A percentile compares a stretch with the other conserved stretches of the same genome.
Conservation (phyloP, 2,329 filamentous ascomycete genomes). For the Epichloe hybrida region DNA sequence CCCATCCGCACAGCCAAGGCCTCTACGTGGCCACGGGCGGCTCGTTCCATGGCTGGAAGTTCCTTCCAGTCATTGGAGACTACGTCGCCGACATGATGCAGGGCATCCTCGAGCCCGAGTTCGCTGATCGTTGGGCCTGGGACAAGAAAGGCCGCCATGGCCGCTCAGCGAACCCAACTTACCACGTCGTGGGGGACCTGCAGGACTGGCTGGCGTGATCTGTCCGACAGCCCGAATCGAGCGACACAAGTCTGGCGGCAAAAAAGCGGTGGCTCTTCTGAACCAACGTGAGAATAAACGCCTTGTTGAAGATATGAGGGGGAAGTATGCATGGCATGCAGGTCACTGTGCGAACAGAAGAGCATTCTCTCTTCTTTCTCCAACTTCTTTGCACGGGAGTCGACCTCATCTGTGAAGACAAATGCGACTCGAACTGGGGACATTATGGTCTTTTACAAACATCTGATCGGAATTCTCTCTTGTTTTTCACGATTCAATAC, state of each 20-base stretch:
- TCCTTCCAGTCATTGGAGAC: slow-evolving; percentile 47
- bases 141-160: slow-evolving; percentile 27
- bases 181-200: slow-evolving; percentile 27
- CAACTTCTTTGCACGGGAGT: neutral
- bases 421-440: too few species aligned
- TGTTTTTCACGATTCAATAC: too few species aligned
- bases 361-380: neutral
- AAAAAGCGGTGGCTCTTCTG: too few species aligned
- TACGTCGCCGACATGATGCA: slow-evolving; percentile 40
- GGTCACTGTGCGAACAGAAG: neutral
- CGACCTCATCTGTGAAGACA: neutral
- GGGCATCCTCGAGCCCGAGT: slow-evolving; percentile 24
- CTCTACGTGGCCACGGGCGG: slow-evolving; percentile 49
- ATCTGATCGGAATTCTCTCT: too few species aligned
- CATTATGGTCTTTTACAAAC: too few species aligned
- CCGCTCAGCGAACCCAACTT: slow-evolving; percentile 28
- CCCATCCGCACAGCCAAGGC: slow-evolving; percentile 33
- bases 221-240: too few species aligned
- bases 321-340: too few species aligned
- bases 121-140: slow-evolving; percentile 32
- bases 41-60: slow-evolving; percentile 53
- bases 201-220: slow-evolving; percentile 22
- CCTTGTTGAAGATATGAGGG: too few species aligned
- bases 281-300: too few species aligned
- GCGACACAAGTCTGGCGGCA: too few species aligned